Percentiles rank a stretch among this genome's conserved stretches.
Evolutionary conservation across 768 basidiomycete genomes (phyloP).

Genomic region (Xanthoconium stramineum): DNA sequence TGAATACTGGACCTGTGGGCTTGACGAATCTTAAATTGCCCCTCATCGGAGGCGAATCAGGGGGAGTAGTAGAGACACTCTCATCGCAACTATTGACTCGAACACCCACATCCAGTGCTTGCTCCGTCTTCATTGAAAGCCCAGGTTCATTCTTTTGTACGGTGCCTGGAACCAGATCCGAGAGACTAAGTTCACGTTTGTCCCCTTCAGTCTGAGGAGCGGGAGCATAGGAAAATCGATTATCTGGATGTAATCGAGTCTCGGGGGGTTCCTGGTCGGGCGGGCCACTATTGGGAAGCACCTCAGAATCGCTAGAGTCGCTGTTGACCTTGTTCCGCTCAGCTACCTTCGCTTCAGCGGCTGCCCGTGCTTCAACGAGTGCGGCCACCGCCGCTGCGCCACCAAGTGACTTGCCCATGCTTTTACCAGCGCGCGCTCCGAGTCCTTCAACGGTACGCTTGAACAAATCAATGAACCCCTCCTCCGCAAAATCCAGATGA

Average conservation of each 20-base stretch:
- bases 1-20: slow-evolving; percentile 53
- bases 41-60: slow-evolving; percentile 48
- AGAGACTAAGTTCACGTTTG: slow-evolving; percentile 49
- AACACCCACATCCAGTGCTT: slow-evolving; percentile 2
- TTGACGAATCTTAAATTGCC: slow-evolving; percentile 26
- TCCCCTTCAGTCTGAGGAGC: slow-evolving; percentile 2
- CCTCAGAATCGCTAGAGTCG: slow-evolving; percentile 19
- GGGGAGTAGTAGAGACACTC: slow-evolving; percentile 55
- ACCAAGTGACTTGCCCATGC: slow-evolving; percentile 61
- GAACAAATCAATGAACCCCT: slow-evolving; percentile 60
- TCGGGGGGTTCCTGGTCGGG: slow-evolving; percentile 4
- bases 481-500: slow-evolving; percentile 15
- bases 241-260: slow-evolving; percentile 1
- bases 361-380: slow-evolving; percentile 64
- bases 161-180: slow-evolving; percentile 53
- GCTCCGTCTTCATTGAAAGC: slow-evolving; percentile 21
- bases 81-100: slow-evolving; percentile 19
- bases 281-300: slow-evolving; percentile 18
- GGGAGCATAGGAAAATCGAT: neutral
- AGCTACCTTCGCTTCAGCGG: slow-evolving; percentile 65
- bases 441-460: slow-evolving; percentile 72
- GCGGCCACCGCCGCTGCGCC: slow-evolving; percentile 45
- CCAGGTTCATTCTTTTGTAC: slow-evolving; percentile 16
- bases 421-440: slow-evolving; percentile 56
- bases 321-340: slow-evolving; percentile 56